Conservation (phyloP, 2,329 filamentous ascomycete species). For the Cladosporium oxysporum region DNA sequence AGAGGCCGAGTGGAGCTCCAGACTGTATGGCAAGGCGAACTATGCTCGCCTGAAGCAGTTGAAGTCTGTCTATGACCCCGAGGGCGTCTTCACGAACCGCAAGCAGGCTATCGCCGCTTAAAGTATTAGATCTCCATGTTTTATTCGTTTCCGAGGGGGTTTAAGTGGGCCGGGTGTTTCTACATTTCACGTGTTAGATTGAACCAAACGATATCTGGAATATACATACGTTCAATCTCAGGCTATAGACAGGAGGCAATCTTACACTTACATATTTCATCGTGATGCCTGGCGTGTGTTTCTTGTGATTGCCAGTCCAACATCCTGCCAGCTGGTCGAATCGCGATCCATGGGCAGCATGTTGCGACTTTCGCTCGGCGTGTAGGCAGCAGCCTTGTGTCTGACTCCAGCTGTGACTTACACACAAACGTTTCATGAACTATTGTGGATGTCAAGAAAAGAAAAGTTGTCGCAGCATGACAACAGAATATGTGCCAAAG, state of each 20-base stretch:
- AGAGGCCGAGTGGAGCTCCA: not conserved
- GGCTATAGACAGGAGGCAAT: not conserved
- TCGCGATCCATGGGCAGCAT: too few species aligned
- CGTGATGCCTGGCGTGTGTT: not conserved
- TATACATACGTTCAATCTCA: not conserved
- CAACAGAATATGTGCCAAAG: too few species aligned
- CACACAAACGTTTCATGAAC: too few species aligned
- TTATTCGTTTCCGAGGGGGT: not conserved
- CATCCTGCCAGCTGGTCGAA: too few species aligned
- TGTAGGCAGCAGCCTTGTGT: too few species aligned
- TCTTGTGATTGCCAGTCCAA: not conserved
- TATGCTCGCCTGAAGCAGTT: not conserved
- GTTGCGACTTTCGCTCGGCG: too few species aligned
- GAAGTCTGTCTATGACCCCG: not conserved
- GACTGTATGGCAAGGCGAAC: not conserved
- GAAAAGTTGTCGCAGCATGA: too few species aligned
- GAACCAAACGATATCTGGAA: not conserved
- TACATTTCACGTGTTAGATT: not conserved
- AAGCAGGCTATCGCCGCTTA: not conserved
- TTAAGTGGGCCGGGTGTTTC: not conserved
- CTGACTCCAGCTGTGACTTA: too few species aligned
- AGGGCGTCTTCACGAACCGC: not conserved
- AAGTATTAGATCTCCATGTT: not conserved
- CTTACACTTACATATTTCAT: not conserved
- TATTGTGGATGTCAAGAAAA: too few species aligned